Evolutionary conservation across 768 basidiomycete genomes (phyloP).

Genomic region (Hericium alpestre): DNA sequence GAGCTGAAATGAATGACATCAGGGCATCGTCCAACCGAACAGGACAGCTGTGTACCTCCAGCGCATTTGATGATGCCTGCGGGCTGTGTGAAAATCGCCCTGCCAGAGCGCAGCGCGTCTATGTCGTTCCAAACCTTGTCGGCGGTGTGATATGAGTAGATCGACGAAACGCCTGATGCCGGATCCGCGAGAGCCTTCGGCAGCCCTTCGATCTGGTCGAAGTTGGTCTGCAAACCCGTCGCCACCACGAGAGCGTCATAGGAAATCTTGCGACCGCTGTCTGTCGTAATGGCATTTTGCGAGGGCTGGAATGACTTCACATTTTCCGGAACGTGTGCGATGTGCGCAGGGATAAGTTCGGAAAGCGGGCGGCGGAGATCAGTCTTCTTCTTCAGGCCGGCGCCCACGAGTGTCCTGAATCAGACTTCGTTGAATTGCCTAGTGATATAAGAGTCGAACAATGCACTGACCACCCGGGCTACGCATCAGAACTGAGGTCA

Average conservation of each 20-base stretch:
- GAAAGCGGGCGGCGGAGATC: constrained; percentile 56
- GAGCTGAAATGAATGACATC: constrained; percentile 32
- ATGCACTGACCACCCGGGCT: constrained; percentile 78
- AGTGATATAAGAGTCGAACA: constrained; percentile 1
- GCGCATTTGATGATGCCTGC: constrained; percentile 90
- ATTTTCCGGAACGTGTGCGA: constrained; percentile 60
- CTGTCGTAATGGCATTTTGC: constrained; percentile 62
- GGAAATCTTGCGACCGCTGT: constrained; percentile 53
- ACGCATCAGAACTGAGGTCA: constrained; percentile 12
- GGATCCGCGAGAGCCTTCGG: constrained; percentile 67
- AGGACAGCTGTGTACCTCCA: constrained; percentile 43
- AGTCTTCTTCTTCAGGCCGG: constrained; percentile 69
- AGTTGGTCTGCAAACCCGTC: constrained; percentile 82
- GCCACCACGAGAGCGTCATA: constrained; percentile 89
- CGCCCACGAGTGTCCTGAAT: constrained; percentile 79
- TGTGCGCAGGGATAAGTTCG: constrained; percentile 64
- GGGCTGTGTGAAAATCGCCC: constrained; percentile 92
- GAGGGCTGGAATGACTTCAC: constrained; percentile 68
- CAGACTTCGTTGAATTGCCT: background rate
- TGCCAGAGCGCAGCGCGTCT: constrained; percentile 61
- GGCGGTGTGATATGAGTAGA: constrained; percentile 83
- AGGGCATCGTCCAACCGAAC: too few relatives aligned
- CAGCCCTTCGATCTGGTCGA: constrained; percentile 64
- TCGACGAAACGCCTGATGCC: constrained; percentile 75
- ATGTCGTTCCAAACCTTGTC: constrained; percentile 86